A percentile compares a stretch with the other conserved stretches of the same genome.
phyloP scores from a whole-genome alignment of 495 filamentous ascomycete species.

The Podospora fimiseda region DNA sequence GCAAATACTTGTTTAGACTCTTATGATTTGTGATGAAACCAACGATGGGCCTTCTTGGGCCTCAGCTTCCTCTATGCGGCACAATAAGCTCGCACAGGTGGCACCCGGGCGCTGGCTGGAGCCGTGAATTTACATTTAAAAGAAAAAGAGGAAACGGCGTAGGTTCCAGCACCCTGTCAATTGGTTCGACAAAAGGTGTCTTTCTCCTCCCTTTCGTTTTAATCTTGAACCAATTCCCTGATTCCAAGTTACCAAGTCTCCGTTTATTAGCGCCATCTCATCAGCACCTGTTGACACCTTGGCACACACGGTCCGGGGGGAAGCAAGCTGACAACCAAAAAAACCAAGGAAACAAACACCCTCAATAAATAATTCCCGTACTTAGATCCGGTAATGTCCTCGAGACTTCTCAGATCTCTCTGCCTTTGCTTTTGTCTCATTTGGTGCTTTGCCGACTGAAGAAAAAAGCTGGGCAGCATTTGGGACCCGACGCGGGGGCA shows the following conservation, averaged over 20 bases:
- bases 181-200: too few species aligned
- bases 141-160: too few species aligned
- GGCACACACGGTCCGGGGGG: too few species aligned
- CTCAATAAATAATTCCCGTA: not conserved
- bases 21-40: conserved; percentile 4
- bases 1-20: not conserved
- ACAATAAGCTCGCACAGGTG: too few species aligned
- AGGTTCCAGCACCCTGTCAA: not conserved
- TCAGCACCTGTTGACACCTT: not conserved
- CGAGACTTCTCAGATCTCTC: conserved; percentile 16
- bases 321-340: not conserved
- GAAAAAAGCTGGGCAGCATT: conserved; percentile 7
- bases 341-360: not conserved
- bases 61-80: too few species aligned
- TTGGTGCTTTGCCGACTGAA: conserved; percentile 17
- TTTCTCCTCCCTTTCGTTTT: too few species aligned
- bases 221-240: not conserved
- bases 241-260: not conserved
- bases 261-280: not conserved
- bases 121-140: too few species aligned
- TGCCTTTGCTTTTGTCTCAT: conserved; percentile 22
- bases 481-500: conserved; percentile 15
- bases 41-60: too few species aligned
- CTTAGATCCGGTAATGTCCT: conserved; percentile 14
- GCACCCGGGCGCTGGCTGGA: too few species aligned